Percentiles rank a stretch among this genome's conserved stretches.
These are phyloP conservation scores for Aureobasidium namibiae DNA, from an alignment of 2,329 filamentous ascomycete genomes.

Conservation along the genomic window DNA sequence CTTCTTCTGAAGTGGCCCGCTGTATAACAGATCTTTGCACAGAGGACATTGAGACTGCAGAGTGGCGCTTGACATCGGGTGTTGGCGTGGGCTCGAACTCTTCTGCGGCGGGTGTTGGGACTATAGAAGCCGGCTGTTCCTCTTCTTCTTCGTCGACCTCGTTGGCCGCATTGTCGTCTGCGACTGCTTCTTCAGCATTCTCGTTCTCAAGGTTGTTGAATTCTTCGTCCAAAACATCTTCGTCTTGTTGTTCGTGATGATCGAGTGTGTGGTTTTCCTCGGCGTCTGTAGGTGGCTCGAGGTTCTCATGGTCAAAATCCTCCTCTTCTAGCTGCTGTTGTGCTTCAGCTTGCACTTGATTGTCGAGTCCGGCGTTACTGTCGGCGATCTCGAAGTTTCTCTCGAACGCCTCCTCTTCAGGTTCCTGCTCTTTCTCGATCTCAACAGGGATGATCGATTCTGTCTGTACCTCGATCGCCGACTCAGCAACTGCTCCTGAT, in stretches of 20 bases:
- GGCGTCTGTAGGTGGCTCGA: background rate
- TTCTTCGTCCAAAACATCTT: background rate
- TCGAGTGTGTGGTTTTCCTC: background rate
- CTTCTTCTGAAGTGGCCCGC: constrained; percentile 36
- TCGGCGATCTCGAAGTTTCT: constrained; percentile 18
- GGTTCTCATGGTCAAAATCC: background rate
- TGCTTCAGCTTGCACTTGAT: background rate
- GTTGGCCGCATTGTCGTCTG: background rate
- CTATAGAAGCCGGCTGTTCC: background rate
- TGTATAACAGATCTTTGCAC: background rate
- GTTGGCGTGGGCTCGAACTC: constrained; percentile 30
- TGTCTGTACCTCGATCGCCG: constrained; percentile 44
- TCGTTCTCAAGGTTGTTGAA: constrained; percentile 1
- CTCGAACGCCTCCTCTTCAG: constrained; percentile 44
- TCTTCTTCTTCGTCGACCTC: constrained; percentile 4
- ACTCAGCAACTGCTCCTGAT: constrained; percentile 17
- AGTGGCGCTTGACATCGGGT: constrained; percentile 17
- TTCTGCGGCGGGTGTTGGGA: constrained; percentile 21
- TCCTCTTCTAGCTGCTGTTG: constrained; percentile 5
- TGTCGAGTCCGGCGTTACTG: background rate
- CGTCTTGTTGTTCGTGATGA: background rate
- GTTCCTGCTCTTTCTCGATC: constrained; percentile 32
- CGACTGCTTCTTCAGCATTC: background rate
- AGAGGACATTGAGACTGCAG: background rate
- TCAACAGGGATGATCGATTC: background rate